Conservation (phyloP, 2,329 filamentous ascomycete species). For the Colletotrichum liriopes region DNA sequence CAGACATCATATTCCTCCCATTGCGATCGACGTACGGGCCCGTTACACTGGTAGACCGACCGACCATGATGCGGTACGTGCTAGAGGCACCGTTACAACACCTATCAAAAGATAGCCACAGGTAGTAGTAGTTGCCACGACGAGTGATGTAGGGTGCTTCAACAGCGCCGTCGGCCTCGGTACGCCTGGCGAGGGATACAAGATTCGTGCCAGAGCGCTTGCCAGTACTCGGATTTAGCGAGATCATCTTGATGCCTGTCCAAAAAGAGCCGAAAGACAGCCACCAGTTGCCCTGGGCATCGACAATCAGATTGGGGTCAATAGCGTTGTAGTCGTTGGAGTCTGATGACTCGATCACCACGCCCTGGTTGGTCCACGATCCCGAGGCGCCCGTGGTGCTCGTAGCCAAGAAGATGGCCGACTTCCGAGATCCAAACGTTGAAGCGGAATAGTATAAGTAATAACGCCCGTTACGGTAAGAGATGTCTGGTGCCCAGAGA, state of each 20-base stretch:
- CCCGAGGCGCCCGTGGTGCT: slow-evolving; percentile 50
- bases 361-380: slow-evolving; percentile 50
- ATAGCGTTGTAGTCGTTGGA: slow-evolving; percentile 50
- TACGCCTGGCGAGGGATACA: slow-evolving; percentile 48
- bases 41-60: slow-evolving; percentile 49
- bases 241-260: slow-evolving; percentile 51
- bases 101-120: slow-evolving; percentile 52
- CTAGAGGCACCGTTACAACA: slow-evolving; percentile 51
- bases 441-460: slow-evolving; percentile 54
- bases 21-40: slow-evolving; percentile 49
- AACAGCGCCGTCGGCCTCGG: slow-evolving; percentile 45
- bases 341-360: slow-evolving; percentile 48
- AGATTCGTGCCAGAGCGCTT: slow-evolving; percentile 46
- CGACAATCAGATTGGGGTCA: slow-evolving; percentile 50
- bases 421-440: slow-evolving; percentile 48
- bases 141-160: slow-evolving; percentile 51
- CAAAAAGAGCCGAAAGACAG: slow-evolving; percentile 53
- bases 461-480: slow-evolving; percentile 52
- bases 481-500: slow-evolving; percentile 70
- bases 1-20: slow-evolving; percentile 48
- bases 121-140: slow-evolving; percentile 51
- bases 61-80: slow-evolving; percentile 53
- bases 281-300: slow-evolving; percentile 50
- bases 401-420: slow-evolving; percentile 52
- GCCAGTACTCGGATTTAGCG: slow-evolving; percentile 47